Evolutionary conservation across 2,329 filamentous ascomycete genomes (phyloP), one percentile per base, ranked within the genome.

Genomic region (Xylariaceae sp.): DNA sequence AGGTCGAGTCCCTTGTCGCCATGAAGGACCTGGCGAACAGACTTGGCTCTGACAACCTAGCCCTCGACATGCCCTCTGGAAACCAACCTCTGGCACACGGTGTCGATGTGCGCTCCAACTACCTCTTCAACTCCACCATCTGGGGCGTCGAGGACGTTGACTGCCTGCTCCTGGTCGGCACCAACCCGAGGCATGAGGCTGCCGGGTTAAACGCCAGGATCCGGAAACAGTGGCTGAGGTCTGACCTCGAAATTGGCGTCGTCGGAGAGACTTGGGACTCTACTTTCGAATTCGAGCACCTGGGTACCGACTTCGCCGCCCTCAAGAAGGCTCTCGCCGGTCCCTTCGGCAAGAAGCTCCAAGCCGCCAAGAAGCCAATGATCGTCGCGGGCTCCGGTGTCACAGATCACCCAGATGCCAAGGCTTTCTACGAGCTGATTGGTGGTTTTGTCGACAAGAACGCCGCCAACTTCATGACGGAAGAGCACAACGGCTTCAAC

Each of bases 11-110:
- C 14, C 71, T 98, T 45, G 90, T 96, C 42, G 90, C 90, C 35
- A 86, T 94, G 69, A 98, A 98, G 72, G 92, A 98, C 53, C 72
- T 98, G 45, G 87, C 88, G 51, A 98, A 98, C 73, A 90, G 81
- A 64, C 83, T 98, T 43, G 88, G 88, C 42, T 96, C 92, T 3
- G 92, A 98, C 50, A 98, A 96, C 61, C 71, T 98, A 40, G 86
- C 88, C 42, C 76, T 96, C 28, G 92, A 98, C 58, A 89, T 89
- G 56, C 85, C 88, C 24, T 77, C 78, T 36, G 92, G 92, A 43
- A 82, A 75, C 61, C 70, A 80, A 45, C 92, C 92, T 11, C 67
- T 95, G 42, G 84, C 90, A 22, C 92, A 98, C 63, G 92, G 92
- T 60, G 67, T 95, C 42, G 92, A 98, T 53, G 75, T 96, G 38